phyloP scores from a whole-genome alignment of 129 eudicot genomes.

The Oenanthe sinensis region DNA sequence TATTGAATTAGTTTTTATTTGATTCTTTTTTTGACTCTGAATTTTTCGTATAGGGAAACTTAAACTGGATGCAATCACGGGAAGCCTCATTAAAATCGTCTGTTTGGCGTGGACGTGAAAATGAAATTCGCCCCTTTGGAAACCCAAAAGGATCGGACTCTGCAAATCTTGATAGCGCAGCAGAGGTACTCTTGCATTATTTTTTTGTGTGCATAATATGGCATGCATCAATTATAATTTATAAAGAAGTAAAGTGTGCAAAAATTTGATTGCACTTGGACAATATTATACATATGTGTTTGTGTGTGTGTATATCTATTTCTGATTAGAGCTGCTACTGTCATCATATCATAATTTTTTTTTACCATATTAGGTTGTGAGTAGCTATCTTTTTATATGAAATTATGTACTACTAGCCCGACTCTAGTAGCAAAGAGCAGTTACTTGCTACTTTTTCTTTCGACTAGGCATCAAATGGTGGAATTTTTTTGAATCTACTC shows the following conservation, averaged over 20 bases:
- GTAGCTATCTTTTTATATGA: not conserved
- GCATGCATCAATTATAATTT: too few species aligned
- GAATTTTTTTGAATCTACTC: not conserved
- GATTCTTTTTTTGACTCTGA: constrained; percentile 16
- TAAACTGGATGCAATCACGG: constrained; percentile 99
- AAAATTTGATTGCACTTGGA: not conserved
- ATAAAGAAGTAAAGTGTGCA: not conserved
- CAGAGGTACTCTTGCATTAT: constrained; percentile 55
- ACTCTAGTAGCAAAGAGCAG: not conserved
- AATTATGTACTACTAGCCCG: not conserved
- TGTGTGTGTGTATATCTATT: not conserved
- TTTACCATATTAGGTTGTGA: not conserved
- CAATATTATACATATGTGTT: not conserved
- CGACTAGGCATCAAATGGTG: not conserved
- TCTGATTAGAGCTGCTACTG: not conserved
- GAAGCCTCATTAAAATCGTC: constrained; percentile 81
- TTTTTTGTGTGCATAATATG: not conserved
- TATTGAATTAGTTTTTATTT: constrained; percentile 1
- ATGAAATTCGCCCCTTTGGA: constrained; percentile 95
- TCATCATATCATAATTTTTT: not conserved
- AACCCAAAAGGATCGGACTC: constrained; percentile 91
- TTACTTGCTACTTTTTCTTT: not conserved
- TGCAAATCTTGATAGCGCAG: constrained; percentile 96
- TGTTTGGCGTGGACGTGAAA: constrained; percentile 96
- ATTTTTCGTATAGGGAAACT: constrained; percentile 59